Percentiles rank a stretch among this genome's conserved stretches.
Conservation (phyloP, 495 filamentous ascomycete genomes). For the Penicillium soppii region DNA sequence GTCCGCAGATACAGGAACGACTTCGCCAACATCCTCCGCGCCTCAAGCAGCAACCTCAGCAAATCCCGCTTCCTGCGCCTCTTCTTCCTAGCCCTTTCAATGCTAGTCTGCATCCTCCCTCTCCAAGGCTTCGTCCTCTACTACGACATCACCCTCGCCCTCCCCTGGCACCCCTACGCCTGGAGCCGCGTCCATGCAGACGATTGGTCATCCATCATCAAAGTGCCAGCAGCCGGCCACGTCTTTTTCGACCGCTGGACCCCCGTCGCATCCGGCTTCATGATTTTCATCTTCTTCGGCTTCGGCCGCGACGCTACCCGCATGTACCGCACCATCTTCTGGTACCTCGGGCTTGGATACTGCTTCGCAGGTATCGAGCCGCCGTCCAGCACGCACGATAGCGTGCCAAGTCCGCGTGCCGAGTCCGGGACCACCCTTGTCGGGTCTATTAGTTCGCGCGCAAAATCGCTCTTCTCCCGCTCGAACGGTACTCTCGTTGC, state of each 20-base stretch:
- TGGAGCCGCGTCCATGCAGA: constrained; percentile 55
- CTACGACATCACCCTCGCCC: constrained; percentile 44
- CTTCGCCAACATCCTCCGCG: constrained; percentile 58
- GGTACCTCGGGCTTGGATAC: constrained; percentile 27
- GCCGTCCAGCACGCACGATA: constrained; percentile 10
- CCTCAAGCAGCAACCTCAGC: constrained; percentile 55
- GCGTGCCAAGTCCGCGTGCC: background rate
- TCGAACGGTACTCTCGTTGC: background rate
- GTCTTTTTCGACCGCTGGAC: constrained; percentile 69
- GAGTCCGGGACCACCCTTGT: constrained; percentile 19
- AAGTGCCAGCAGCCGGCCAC: constrained; percentile 54
- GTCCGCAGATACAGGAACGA: constrained; percentile 64
- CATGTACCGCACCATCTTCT: constrained; percentile 59
- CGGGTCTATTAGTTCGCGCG: constrained; percentile 21
- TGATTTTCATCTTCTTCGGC: constrained; percentile 79
- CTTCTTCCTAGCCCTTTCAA: constrained; percentile 66
- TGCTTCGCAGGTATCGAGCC: constrained; percentile 20
- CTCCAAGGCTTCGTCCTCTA: constrained; percentile 60
- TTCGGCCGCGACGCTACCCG: constrained; percentile 71
- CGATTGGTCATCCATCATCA: constrained; percentile 59
- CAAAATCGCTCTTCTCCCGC: constrained; percentile 28
- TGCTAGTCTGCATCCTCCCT: constrained; percentile 68
- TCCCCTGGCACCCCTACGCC: constrained; percentile 47
- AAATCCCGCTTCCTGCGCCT: constrained; percentile 76
- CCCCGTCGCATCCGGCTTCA: constrained; percentile 54